Evolutionary conservation across 495 filamentous ascomycete species (phyloP).

Genomic region (Trichoderma orchidacearum): DNA sequence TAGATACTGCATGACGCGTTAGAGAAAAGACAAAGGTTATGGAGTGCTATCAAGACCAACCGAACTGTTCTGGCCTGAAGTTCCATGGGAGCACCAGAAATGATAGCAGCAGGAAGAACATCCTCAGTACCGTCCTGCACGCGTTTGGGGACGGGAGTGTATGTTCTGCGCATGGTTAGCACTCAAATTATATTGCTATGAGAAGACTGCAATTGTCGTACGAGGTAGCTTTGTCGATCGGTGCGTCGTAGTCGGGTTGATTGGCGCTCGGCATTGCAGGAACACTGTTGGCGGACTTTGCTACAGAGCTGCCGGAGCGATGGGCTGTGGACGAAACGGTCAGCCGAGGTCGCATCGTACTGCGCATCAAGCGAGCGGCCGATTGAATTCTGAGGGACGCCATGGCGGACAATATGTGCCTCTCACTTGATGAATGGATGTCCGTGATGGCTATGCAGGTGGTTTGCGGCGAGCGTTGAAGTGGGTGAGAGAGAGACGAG

Average conservation of each 20-base stretch:
- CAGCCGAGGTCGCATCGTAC: constrained; percentile 19
- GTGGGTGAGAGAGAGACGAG: background rate
- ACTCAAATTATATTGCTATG: background rate
- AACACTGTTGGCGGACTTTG: constrained; percentile 13
- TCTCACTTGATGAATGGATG: constrained; percentile 3
- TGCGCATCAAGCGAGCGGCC: constrained; percentile 30
- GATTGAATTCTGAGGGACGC: constrained; percentile 26
- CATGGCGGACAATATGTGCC: constrained; percentile 11
- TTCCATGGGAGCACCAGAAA: constrained; percentile 88
- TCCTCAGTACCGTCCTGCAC: constrained; percentile 86
- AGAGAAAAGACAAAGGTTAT: background rate
- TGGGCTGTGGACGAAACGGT: constrained; percentile 25
- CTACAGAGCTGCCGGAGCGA: constrained; percentile 28
- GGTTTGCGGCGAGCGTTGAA: constrained; percentile 2
- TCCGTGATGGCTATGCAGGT: constrained; percentile 3
- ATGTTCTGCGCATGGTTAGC: constrained; percentile 40
- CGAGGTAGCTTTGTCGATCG: constrained; percentile 71
- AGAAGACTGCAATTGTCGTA: constrained; percentile 19
- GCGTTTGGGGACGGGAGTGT: constrained; percentile 76
- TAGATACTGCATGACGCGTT: constrained; percentile 53
- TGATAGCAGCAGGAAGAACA: constrained; percentile 64
- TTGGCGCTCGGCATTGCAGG: constrained; percentile 33
- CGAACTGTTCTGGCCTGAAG: constrained; percentile 86
- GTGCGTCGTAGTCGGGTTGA: constrained; percentile 65
- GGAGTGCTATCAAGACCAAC: constrained; percentile 31